Percentiles rank a stretch among this genome's conserved stretches.
phyloP scores from a whole-genome alignment of 2,329 filamentous ascomycete genomes.

The Tolypocladium sp. region DNA sequence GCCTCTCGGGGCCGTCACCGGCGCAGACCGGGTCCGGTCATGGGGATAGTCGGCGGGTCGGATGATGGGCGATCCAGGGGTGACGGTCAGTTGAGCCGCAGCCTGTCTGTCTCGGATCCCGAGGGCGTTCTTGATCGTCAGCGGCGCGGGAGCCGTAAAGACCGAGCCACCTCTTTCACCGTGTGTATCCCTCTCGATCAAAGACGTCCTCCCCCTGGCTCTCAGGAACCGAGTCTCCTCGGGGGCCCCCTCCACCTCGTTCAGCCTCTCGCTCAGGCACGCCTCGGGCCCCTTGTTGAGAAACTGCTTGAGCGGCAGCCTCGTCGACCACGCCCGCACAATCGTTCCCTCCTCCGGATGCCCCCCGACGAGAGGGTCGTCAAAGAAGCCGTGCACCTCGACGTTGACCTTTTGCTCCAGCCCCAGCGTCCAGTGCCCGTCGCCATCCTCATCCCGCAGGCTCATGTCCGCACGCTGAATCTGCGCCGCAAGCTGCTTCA shows the following conservation, averaged over 20 bases:
- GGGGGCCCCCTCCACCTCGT: conserved; percentile 22
- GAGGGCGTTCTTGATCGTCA: conserved; percentile 19
- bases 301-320: conserved; percentile 43
- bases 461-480: conserved; percentile 24
- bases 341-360: conserved; percentile 10
- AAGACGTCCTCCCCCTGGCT: conserved; percentile 15
- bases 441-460: conserved; percentile 10
- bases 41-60: conserved; percentile 14
- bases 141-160: conserved; percentile 3
- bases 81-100: conserved; percentile 4
- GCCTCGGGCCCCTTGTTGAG: conserved; percentile 43
- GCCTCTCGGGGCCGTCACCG: neutral
- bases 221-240: conserved; percentile 20
- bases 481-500: conserved; percentile 22
- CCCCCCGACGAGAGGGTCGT: conserved; percentile 26
- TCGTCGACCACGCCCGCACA: conserved; percentile 41
- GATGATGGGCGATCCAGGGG: conserved; percentile 21
- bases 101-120: conserved; percentile 20
- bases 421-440: conserved; percentile 33
- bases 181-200: conserved; percentile 9
- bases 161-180: neutral
- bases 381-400: conserved; percentile 50
- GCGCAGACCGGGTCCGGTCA: neutral
- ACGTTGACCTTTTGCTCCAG: conserved; percentile 46
- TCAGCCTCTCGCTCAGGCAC: conserved; percentile 45